Evolutionary conservation across 2,329 filamentous ascomycete genomes (phyloP), one percentile per base, ranked within the genome.

Genomic region (Trichoderma sp.): DNA sequence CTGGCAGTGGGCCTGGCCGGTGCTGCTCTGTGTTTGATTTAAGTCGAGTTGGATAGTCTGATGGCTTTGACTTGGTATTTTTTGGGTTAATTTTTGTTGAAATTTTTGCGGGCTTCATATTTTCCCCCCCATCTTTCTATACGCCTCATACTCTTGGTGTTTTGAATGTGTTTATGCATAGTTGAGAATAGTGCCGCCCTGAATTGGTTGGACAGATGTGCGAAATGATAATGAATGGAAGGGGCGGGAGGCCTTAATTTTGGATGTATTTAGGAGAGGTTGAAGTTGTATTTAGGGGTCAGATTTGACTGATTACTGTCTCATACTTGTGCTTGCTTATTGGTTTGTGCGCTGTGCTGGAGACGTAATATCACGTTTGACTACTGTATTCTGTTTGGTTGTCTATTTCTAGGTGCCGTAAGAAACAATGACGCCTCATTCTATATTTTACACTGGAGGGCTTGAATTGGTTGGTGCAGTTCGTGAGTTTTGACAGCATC

Each of bases 1-100:
- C 72, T 82, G 74, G 81, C 81, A 69, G 80, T 83, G 71, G 76
- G 82, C 34, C 79, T 82, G 74, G 81, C 81, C 11, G 78, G 78
- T 47, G 75, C 73, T 26, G 81, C 80, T 60, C 73, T 82, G 72
- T 81, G 78, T 71, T 81, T 79, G 79, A 72, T 82, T 72, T 60
- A 51, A 15, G 62, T 18, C 36, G 28, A 64, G 36, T 26, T 21
- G 36, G 21, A 60, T 39, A 34, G 66, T 68, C 32, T 30, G 63
- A 56, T 30, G 53, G 7, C 57, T 61, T 47, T 51, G 43, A 51
- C 43, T 21, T 32, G 2, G 7, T 30, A n/a, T 51, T 15, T 39
- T 56, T 36, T 51, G 24, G 26, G 26, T 24, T 28, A 34, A 28
- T 56, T 36, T 51, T 70, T 34, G 7, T 14, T 62, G 11, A 21